Evolutionary conservation across 75 land plant species (phyloP), one percentile per base, ranked within the genome.

Genomic region (Picea glauca): DNA sequence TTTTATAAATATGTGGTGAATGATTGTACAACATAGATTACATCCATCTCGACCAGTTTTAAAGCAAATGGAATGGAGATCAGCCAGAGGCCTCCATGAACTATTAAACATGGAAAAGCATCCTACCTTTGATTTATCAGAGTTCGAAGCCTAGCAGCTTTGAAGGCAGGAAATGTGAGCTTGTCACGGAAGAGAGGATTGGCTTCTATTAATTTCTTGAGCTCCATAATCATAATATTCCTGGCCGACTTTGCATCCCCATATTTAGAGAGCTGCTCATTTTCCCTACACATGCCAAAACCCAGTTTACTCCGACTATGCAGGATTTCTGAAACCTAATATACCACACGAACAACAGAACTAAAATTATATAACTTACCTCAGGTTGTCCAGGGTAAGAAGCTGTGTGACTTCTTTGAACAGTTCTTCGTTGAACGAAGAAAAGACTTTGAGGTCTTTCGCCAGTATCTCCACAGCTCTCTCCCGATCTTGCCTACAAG

Each of bases 321-420:
- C 56, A 50, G 12, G 2, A 50, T 12, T 50, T 50, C 11, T 50
- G 11, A 50, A 7, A 50, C 12, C 56, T 50, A 9, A 50, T 50
- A 4, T 4, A 2, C 8, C 54, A 46, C 54, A 6, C 54, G 9
- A 50, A 50, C 12, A 50, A 15, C 18, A 13, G 3, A n/a, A 9
- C 1, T 0, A 23, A 15, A 77, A n/a, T 38, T 7, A 11, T 5
- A n/a, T 17, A 40, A 2, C 58, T 58, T 78, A 92, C 94, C 94
- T 87, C 63, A 92, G 85, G 72, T 92, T 92, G 38, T 86, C 93
- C 33, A 92, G 80, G 56, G 93, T 90, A 23, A 92, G 80, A 13
- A 92, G 89, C 74, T 88, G 89, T 30, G 94, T 90, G 2, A 92
- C 88, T 76, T 92, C 94, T 77, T 92, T 92, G 76, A 86, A 92